A percentile compares a stretch with the other conserved stretches of the same genome.
Evolutionary conservation across 2,329 filamentous ascomycete genomes (phyloP).

Genomic region (Fusarium redolens): DNA sequence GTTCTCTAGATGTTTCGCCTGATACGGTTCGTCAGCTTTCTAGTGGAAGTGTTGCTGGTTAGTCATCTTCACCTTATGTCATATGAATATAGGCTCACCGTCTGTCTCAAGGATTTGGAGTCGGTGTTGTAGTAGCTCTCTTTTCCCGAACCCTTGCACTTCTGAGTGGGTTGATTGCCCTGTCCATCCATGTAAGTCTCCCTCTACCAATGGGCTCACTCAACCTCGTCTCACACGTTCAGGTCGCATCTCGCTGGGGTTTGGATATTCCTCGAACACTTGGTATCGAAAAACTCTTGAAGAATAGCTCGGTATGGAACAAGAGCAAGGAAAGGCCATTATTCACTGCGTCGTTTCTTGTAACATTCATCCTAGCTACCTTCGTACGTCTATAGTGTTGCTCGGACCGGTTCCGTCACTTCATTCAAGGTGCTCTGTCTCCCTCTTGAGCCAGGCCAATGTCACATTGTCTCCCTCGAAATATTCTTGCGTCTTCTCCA

Average conservation of each 20-base stretch:
- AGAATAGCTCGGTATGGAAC: conserved; percentile 56
- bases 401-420: conserved; percentile 38
- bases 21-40: conserved; percentile 62
- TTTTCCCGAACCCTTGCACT: conserved; percentile 79
- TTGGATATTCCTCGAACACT: conserved; percentile 54
- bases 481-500: conserved; percentile 81
- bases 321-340: conserved; percentile 68
- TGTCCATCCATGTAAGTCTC: conserved; percentile 70
- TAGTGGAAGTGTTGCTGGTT: conserved; percentile 65
- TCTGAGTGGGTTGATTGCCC: conserved; percentile 72
- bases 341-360: conserved; percentile 77
- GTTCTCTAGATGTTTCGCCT: conserved; percentile 41
- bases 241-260: conserved; percentile 59
- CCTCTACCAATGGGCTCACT: background rate
- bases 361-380: conserved; percentile 75
- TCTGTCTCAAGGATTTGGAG: conserved; percentile 65
- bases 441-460: conserved; percentile 83
- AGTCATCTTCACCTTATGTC: conserved; percentile 10
- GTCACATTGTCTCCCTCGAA: conserved; percentile 80
- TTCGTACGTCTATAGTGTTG: conserved; percentile 57
- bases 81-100: background rate
- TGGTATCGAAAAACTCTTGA: conserved; percentile 51
- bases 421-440: conserved; percentile 74
- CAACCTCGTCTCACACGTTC: conserved; percentile 18
- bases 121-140: conserved; percentile 73